Evolutionary conservation across 1,139 yeast species (phyloP).

Genomic region (Yamadazyma siamensis): DNA sequence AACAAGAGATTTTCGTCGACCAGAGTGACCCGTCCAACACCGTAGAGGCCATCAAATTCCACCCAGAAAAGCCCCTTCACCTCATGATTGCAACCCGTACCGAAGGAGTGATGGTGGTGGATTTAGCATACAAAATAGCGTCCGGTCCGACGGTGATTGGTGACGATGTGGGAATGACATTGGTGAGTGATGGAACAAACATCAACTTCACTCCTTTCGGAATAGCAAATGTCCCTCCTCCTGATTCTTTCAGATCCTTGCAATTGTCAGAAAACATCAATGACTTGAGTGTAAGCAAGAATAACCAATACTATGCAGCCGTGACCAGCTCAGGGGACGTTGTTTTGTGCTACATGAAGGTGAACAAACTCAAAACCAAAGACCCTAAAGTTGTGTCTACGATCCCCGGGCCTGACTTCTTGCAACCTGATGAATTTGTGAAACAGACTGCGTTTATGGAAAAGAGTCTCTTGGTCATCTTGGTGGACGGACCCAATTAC

Average conservation of each 20-base stretch:
- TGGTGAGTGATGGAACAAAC: constrained; percentile 78
- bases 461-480: constrained; percentile 49
- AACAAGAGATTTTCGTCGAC: constrained; percentile 60
- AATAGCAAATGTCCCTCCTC: constrained; percentile 93
- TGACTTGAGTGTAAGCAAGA: constrained; percentile 61
- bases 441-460: constrained; percentile 65
- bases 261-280: constrained; percentile 49
- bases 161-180: constrained; percentile 69
- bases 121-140: constrained; percentile 61
- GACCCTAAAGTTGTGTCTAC: constrained; percentile 44
- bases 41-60: constrained; percentile 66
- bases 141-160: constrained; percentile 71
- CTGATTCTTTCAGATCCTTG: constrained; percentile 71
- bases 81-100: constrained; percentile 58
- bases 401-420: constrained; percentile 22
- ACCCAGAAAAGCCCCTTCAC: constrained; percentile 83
- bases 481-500: constrained; percentile 48
- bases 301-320: constrained; percentile 60
- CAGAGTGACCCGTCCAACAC: constrained; percentile 22
- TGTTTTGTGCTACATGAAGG: constrained; percentile 26
- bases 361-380: constrained; percentile 26
- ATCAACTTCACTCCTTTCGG: constrained; percentile 79
- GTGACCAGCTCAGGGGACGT: constrained; percentile 40
- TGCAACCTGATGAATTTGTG: constrained; percentile 41
- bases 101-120: constrained; percentile 55